Base-by-base conservation (phyloP, 805 yeast species). In the Cyberlindnera maclurae region DNA sequence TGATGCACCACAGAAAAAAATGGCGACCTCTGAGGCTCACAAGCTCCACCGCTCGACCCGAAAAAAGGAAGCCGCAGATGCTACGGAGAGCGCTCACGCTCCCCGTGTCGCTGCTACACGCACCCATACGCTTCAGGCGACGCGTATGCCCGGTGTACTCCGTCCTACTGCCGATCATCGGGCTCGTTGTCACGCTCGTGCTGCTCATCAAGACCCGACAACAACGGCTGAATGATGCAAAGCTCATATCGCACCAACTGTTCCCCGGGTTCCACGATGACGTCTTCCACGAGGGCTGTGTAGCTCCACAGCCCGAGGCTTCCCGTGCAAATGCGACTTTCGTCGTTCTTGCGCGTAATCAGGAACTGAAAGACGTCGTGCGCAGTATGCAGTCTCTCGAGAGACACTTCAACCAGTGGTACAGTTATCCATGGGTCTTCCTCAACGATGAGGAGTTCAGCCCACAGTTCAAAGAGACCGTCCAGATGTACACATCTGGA, bases 371-470 rank as follows among this genome's bases (percentile, higher is more conserved):
- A 3, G 94, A 84, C n/a, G 95, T 87, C 2, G 52, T 83, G 2
- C 67, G 71, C 40, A 79, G 93, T 3, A 77, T 90, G 71, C 60
- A 65, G 24, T 77, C 89, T 3, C 54, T 93, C 39, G 97, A 90
- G 57, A 68, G 85, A 18, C 95, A 82, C 57, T 90, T 89, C 64
- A 90, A 90, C 58, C 89, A 89, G 51, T 87, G 96, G 95, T 93
- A 71, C 59, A 74, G 82, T 48, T 93, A 93, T 57, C 97, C 96
- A 0, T 93, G 95, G 80, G 81, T 86, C 2, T 86, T 93, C 50
- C 60, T 93, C 15, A 90, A 89, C 56, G 86, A 90, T 58, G 88
- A 74, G 42, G 78, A 75, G 13, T 89, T 90, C 52, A 66, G 70
- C 16, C 72, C 73, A 2, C 72, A 77, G 15, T 93, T 93, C 59